These are phyloP conservation scores for Nakaseomyces sp. DNA, from an alignment of 1,139 yeast species.

Conservation along the genomic window DNA sequence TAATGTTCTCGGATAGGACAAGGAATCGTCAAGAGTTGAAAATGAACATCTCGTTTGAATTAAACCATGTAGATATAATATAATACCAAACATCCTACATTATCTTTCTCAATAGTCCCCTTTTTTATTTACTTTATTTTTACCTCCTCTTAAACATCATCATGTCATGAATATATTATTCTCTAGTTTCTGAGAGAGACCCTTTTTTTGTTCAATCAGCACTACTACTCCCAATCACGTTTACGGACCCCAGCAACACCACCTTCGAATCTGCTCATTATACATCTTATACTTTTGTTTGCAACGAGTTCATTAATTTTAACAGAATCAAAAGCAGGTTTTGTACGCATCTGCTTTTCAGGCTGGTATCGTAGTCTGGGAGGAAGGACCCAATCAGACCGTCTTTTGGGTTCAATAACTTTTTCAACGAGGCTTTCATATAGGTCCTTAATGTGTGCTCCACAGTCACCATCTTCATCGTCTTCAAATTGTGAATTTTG, in stretches of 20 bases:
- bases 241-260: slow-evolving; percentile 30
- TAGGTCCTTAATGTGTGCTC: slow-evolving; percentile 18
- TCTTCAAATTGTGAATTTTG: slow-evolving; percentile 7
- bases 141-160: too few species aligned
- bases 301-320: slow-evolving; percentile 28
- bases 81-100: too few species aligned
- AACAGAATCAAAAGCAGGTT: slow-evolving; percentile 24
- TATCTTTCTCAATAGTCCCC: too few species aligned
- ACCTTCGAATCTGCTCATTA: slow-evolving; percentile 28
- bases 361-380: slow-evolving; percentile 27
- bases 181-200: too few species aligned
- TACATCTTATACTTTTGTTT: slow-evolving; percentile 20
- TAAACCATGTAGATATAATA: too few species aligned
- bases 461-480: slow-evolving; percentile 4
- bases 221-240: slow-evolving; percentile 13
- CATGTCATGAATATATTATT: not conserved
- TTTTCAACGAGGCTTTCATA: slow-evolving; percentile 28
- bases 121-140: too few species aligned
- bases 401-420: slow-evolving; percentile 23
- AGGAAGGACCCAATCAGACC: slow-evolving; percentile 31
- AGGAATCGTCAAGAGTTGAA: too few species aligned
- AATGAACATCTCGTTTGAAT: too few species aligned
- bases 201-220: too few species aligned
- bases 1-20: too few species aligned
- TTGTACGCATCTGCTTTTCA: slow-evolving; percentile 29